phyloP scores from a whole-genome alignment of 768 basidiomycete species.

The Nidula microcarpa region DNA sequence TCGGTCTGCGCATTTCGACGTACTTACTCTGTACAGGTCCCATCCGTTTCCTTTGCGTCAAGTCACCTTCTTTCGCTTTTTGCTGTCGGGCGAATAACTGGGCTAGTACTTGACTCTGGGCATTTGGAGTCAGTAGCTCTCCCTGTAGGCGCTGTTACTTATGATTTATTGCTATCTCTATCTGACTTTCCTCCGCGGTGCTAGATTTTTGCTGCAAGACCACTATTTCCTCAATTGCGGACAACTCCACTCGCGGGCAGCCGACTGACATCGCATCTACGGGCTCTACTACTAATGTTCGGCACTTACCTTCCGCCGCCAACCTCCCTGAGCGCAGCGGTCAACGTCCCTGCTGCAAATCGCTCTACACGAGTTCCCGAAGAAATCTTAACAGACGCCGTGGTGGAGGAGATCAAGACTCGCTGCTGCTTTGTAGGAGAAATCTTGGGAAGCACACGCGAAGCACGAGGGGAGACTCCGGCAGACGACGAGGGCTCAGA shows the following conservation, averaged over 20 bases:
- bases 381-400: slow-evolving; percentile 72
- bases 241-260: slow-evolving; percentile 89
- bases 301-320: slow-evolving; percentile 86
- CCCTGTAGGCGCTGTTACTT: slow-evolving; percentile 56
- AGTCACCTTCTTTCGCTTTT: slow-evolving; percentile 84
- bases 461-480: slow-evolving; percentile 27
- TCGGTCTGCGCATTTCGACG: neutral
- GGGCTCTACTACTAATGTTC: slow-evolving; percentile 77
- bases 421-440: slow-evolving; percentile 86
- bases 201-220: slow-evolving; percentile 88
- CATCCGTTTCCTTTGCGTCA: slow-evolving; percentile 90
- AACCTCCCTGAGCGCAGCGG: slow-evolving; percentile 59
- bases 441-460: slow-evolving; percentile 37
- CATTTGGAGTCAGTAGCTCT: slow-evolving; percentile 86
- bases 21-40: slow-evolving; percentile 53
- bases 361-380: slow-evolving; percentile 68
- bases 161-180: neutral
- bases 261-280: slow-evolving; percentile 74
- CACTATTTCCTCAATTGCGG: slow-evolving; percentile 76
- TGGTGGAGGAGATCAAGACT: slow-evolving; percentile 90
- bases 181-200: neutral
- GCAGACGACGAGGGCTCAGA: slow-evolving; percentile 32
- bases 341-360: slow-evolving; percentile 59
- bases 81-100: slow-evolving; percentile 85
- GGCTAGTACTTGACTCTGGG: slow-evolving; percentile 91